These are phyloP conservation scores for Macrolepiota fuliginosa DNA, from an alignment of 768 basidiomycete genomes.

Conservation along the genomic window DNA sequence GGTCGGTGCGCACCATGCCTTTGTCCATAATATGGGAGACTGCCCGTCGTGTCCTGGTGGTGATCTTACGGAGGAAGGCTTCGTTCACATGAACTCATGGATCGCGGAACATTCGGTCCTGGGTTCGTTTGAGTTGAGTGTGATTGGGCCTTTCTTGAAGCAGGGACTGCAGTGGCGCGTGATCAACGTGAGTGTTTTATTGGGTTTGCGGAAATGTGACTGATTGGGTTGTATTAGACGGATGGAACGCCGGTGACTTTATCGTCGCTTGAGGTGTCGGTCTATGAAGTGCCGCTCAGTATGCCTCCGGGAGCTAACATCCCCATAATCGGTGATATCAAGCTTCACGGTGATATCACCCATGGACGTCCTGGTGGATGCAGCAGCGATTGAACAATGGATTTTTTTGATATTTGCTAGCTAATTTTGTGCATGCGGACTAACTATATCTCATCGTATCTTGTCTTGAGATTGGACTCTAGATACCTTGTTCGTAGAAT, in stretches of 20 bases:
- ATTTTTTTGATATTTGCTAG: not conserved
- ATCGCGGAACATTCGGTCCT: slow-evolving; percentile 26
- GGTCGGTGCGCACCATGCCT: slow-evolving; percentile 43
- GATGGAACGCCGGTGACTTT: slow-evolving; percentile 1
- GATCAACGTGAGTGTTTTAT: slow-evolving; percentile 20
- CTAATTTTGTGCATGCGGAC: not conserved
- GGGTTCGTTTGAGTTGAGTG: slow-evolving; percentile 26
- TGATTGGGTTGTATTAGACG: not conserved
- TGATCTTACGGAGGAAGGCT: slow-evolving; percentile 32
- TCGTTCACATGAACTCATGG: slow-evolving; percentile 34
- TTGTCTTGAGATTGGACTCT: too few relatives aligned
- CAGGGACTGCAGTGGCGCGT: slow-evolving; percentile 37
- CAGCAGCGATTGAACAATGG: not conserved
- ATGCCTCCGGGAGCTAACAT: not conserved
- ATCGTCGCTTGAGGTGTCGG: not conserved
- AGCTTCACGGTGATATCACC: not conserved
- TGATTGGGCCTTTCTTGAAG: slow-evolving; percentile 35
- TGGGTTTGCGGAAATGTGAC: not conserved
- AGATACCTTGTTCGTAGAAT: not conserved
- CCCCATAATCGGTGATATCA: not conserved
- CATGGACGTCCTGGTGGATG: not conserved
- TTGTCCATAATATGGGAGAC: slow-evolving; percentile 31
- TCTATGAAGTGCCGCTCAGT: slow-evolving; percentile 7
- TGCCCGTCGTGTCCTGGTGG: slow-evolving; percentile 39
- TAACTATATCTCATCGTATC: too few relatives aligned